Base-by-base conservation (phyloP, 805 yeast species). In the Maudiozyma bulderi region DNA sequence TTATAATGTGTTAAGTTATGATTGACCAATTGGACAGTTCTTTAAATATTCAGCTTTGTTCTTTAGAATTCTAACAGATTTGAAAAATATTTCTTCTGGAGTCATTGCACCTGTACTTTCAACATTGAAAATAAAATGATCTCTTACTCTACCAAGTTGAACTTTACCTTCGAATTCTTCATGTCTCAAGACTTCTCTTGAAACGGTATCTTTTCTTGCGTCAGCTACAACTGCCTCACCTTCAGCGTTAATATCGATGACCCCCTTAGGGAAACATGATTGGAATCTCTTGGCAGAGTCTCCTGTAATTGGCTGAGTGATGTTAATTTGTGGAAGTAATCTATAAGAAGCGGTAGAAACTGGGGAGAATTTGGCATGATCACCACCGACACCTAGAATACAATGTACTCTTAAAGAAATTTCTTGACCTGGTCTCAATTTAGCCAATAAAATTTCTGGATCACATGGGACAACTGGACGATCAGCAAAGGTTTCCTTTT, bases 281-380 rank as follows among this genome's bases (percentile, higher is more conserved):
- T 86, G 88, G 69, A 93, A 87, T 60, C 79, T 84, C 48, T 70
- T 62, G 2, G 97, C 98, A 45, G 78, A 77, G 8, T 75, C 80
- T 6, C 96, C 97, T 0, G 69, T 71, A 50, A 93, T 86, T 44
- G 91, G 87, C 53, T 79, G 71, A 40, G 72, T 65, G 47, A 93
- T 88, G 54, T 84, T 81, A 57, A 90, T 90, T 29, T 80, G 83
- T 13, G 99, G 99, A 72, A 93, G 69, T 62, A 93, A 74, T 69
- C 99, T 78, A 71, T 93, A 93, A 11, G 96, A 86, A 3, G 99
- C 97, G 11, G 99, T 93, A 14, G 95, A 79, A 9, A 93, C 99
- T 5, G 99, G 99, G 7, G 97, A 88, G 66, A 87, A 93, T 69
- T 93, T 93, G 51, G 99, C 97, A 68, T 93, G 99, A 67, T 93